These are phyloP conservation scores for Fusarium transvaalense DNA, from an alignment of 2,329 filamentous ascomycete genomes.

Conservation along the genomic window DNA sequence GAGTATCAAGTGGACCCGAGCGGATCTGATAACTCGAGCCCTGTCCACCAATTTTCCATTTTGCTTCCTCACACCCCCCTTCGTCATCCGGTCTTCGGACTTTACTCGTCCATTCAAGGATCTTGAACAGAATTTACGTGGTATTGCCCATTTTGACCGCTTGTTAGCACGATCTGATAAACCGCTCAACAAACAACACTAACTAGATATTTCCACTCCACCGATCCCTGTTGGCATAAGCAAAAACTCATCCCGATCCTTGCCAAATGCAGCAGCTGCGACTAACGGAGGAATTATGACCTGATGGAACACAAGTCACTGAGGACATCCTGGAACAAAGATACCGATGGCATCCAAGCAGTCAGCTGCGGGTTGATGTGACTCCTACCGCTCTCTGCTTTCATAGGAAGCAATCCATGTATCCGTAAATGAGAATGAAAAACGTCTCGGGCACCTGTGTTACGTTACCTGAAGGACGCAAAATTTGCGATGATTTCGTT, in stretches of 20 bases:
- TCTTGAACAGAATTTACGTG: background rate
- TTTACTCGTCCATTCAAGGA: background rate
- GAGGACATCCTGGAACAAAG: background rate
- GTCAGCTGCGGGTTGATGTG: background rate
- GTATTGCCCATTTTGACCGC: slow-evolving; percentile 20
- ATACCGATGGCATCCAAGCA: background rate
- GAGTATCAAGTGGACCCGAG: slow-evolving; percentile 32
- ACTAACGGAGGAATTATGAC: slow-evolving; percentile 2
- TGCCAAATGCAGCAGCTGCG: background rate
- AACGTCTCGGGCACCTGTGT: too few relatives aligned
- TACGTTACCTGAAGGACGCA: background rate
- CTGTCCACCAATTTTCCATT: slow-evolving; percentile 3
- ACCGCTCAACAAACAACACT: slow-evolving; percentile 24
- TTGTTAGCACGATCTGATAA: slow-evolving; percentile 39
- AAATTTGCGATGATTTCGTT: too few relatives aligned
- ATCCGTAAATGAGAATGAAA: background rate
- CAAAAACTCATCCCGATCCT: slow-evolving; percentile 1
- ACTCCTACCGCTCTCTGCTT: background rate
- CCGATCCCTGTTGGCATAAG: background rate
- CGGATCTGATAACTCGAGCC: slow-evolving; percentile 48
- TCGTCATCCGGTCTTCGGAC: slow-evolving; percentile 31
- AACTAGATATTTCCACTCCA: background rate
- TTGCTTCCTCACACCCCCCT: slow-evolving; percentile 13
- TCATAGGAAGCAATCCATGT: background rate
- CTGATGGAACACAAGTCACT: background rate